Conservation (phyloP, 805 yeast species). For the Tetrapisispora fleetii region DNA sequence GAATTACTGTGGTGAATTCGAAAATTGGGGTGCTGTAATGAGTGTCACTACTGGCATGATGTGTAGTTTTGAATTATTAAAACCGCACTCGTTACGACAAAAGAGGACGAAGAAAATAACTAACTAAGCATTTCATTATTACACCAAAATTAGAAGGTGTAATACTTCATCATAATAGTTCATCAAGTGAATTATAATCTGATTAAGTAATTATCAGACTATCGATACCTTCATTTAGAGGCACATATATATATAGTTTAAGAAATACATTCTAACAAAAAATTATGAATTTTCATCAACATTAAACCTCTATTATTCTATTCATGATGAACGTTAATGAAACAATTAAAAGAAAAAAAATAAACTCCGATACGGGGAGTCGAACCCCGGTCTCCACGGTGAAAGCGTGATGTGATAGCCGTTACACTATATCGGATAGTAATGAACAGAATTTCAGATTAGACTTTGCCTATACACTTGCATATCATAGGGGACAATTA, state of each 20-base stretch:
- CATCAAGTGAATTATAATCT: too few relatives aligned
- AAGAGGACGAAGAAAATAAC: conserved; percentile 1
- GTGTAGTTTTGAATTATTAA: conserved; percentile 62
- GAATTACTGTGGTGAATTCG: conserved; percentile 74
- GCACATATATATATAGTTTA: neutral
- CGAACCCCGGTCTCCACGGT: conserved; percentile 4
- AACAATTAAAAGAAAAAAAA: neutral
- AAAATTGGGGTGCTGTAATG: conserved; percentile 75
- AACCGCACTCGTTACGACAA: conserved; percentile 32
- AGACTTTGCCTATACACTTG: too few relatives aligned
- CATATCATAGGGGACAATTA: too few relatives aligned
- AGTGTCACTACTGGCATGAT: conserved; percentile 56
- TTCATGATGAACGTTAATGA: too few relatives aligned
- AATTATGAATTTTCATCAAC: neutral
- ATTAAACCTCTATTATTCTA: too few relatives aligned
- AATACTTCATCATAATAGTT: neutral
- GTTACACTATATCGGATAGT: conserved; percentile 7
- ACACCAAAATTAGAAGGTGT: neutral
- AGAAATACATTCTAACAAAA: neutral
- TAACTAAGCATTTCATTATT: neutral
- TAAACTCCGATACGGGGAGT: conserved; percentile 3
- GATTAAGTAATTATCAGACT: neutral
- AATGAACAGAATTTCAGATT: too few relatives aligned
- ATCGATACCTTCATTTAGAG: neutral
- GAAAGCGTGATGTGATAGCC: conserved; percentile 5